Percentiles rank a stretch among this genome's conserved stretches.
These are phyloP conservation scores for Prillingera fragicola DNA, from an alignment of 1,284 basidiomycete species.

Conservation along the genomic window DNA sequence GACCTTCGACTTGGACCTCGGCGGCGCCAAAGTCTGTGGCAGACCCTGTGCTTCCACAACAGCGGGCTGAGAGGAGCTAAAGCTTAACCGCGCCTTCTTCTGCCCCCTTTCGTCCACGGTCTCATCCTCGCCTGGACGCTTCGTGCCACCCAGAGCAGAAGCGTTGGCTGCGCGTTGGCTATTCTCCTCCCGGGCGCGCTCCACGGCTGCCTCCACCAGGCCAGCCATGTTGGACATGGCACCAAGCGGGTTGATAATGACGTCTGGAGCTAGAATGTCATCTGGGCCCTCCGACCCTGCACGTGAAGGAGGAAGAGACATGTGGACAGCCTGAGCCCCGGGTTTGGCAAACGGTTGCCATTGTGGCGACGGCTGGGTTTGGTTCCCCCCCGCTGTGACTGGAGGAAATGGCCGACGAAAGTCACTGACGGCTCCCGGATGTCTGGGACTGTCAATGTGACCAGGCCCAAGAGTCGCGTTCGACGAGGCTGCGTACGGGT, in stretches of 20 bases:
- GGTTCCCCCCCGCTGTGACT: neutral
- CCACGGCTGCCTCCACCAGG: constrained; percentile 47
- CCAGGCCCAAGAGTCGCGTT: constrained; percentile 1
- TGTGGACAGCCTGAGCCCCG: constrained; percentile 9
- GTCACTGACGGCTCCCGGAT: neutral
- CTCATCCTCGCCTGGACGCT: constrained; percentile 8
- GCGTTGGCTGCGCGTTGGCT: neutral
- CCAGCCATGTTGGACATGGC: constrained; percentile 47
- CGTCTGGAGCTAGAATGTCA: constrained; percentile 37
- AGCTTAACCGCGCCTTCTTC: constrained; percentile 27
- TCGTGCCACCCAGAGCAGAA: constrained; percentile 2
- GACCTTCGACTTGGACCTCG: constrained; percentile 23
- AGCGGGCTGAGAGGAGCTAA: constrained; percentile 13
- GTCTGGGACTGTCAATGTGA: constrained; percentile 2
- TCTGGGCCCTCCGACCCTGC: constrained; percentile 37
- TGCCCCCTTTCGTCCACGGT: constrained; percentile 6
- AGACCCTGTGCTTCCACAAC: constrained; percentile 37
- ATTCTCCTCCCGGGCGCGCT: constrained; percentile 44
- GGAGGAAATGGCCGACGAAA: neutral
- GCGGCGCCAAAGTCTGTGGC: constrained; percentile 22
- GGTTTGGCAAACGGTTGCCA: constrained; percentile 10
- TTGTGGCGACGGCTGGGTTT: no score
- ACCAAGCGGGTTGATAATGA: constrained; percentile 44
- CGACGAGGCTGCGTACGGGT: constrained; percentile 3
- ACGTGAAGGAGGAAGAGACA: constrained; percentile 40